phyloP scores from a whole-genome alignment of 768 basidiomycete species.

The Lentinula sp. region DNA sequence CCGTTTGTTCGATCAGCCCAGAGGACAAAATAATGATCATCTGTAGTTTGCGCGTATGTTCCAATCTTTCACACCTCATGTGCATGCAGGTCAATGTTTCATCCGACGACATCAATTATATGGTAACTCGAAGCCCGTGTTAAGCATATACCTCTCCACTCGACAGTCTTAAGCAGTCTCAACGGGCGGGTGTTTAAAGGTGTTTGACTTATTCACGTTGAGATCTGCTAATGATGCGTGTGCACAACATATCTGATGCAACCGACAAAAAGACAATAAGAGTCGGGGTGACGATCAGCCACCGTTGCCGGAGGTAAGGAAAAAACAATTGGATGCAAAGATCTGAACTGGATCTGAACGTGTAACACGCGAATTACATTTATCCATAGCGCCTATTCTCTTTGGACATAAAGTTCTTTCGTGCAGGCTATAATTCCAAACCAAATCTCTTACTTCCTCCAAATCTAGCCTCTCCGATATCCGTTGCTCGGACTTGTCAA shows the following conservation, averaged over 20 bases:
- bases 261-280: slow-evolving; percentile 35
- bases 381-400: neutral
- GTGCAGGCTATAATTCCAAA: slow-evolving; percentile 6
- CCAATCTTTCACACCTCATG: no score
- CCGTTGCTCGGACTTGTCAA: slow-evolving; percentile 19
- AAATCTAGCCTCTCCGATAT: slow-evolving; percentile 13
- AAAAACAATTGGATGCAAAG: slow-evolving; percentile 29
- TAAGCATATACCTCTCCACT: no score
- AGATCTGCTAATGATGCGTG: neutral
- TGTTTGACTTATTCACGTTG: neutral
- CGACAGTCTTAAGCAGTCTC: no score
- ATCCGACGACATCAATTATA: no score
- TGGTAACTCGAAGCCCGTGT: no score
- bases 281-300: slow-evolving; percentile 17
- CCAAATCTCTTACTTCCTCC: slow-evolving; percentile 11
- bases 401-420: neutral
- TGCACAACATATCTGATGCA: neutral
- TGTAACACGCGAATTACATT: slow-evolving; percentile 4
- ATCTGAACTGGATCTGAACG: slow-evolving; percentile 3
- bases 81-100: no score
- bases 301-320: slow-evolving; percentile 17
- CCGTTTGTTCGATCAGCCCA: no score
- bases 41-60: no score
- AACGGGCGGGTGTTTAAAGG: no score
- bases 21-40: no score